Base-by-base conservation (phyloP, 2,329 filamentous ascomycete species). In the Alternaria triticina region DNA sequence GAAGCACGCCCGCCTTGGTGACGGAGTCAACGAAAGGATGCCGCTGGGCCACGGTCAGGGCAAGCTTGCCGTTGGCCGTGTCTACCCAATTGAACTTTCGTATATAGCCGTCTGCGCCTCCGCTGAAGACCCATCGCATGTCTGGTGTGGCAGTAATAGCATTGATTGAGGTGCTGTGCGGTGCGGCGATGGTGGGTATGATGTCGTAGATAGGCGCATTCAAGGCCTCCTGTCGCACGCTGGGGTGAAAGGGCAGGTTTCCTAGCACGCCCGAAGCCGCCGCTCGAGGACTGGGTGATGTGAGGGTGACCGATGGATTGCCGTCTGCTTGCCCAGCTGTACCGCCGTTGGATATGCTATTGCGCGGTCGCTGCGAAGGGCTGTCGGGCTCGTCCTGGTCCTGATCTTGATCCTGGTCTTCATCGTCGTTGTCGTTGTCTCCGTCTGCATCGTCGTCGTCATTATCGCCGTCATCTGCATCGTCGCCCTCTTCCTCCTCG, bases 11-110 rank as follows among this genome's bases (percentile, higher is more conserved):
- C 3, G 95, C 94, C 80, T 99, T 99, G 59, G 93, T 93, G 46
- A 99, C 96, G 72, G 93, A 97, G 78, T 99, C 96, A 44, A 99
- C 96, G 74, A 98, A 99, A 0, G 96, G 96, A 77, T 99, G 96
- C 52, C 92, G 87, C 82, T 99, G 96, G 30, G 96, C 96, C 6
- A 99, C 96, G 0, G 96, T 99, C 72, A 99, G 84, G 64, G 95
- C 90, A 33, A 96, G 88, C 81, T 97, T 97, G 68, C 94, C 94
- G 77, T 99, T 99, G 70, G 96, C 94, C 6, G 96, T 97, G 36
- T 94, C 93, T 4, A 92, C 90, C 79, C 96, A 97, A 78, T 99
- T 96, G 82, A 96, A 98, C 80, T 97, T 98, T 61, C 96, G 89
- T 67, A 99, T 95, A 76, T 97, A 99, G 51, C 96, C 95, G 81